Conservation (phyloP, 371 early-diverging fungal genomes). For the Rhizopus delemar region DNA sequence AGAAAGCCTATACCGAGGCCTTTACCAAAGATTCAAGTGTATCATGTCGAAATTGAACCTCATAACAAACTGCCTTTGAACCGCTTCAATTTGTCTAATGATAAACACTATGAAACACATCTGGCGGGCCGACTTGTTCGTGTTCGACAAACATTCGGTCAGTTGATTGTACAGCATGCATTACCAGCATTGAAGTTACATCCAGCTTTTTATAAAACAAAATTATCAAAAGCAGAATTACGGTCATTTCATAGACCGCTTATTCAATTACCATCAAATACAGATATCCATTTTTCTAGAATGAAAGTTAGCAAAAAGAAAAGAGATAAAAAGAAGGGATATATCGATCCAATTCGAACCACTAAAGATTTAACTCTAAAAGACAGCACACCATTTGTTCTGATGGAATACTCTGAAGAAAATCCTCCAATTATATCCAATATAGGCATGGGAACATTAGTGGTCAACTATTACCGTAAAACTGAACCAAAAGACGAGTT, state of each 20-base stretch:
- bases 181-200: constrained; percentile 90
- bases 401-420: constrained; percentile 98
- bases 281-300: constrained; percentile 67
- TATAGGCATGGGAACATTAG: constrained; percentile 97
- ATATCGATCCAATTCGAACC: constrained; percentile 78
- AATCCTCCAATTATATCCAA: constrained; percentile 96
- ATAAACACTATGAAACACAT: constrained; percentile 87
- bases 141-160: constrained; percentile 90
- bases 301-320: constrained; percentile 73
- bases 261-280: constrained; percentile 62
- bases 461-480: constrained; percentile 98
- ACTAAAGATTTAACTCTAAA: constrained; percentile 90
- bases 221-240: constrained; percentile 86
- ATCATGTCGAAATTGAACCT: constrained; percentile 51
- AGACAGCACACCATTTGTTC: constrained; percentile 82
- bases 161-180: constrained; percentile 90
- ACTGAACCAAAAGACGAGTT: constrained; percentile 79
- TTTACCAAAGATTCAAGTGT: constrained; percentile 47
- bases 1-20: constrained; percentile 44
- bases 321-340: constrained; percentile 72
- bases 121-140: constrained; percentile 72
- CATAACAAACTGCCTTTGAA: constrained; percentile 66
- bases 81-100: constrained; percentile 95
- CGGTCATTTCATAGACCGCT: constrained; percentile 96
- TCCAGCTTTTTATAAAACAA: constrained; percentile 86